Evolutionary conservation across 2,329 filamentous ascomycete genomes (phyloP).

Genomic region (Aspergillus terreus): DNA sequence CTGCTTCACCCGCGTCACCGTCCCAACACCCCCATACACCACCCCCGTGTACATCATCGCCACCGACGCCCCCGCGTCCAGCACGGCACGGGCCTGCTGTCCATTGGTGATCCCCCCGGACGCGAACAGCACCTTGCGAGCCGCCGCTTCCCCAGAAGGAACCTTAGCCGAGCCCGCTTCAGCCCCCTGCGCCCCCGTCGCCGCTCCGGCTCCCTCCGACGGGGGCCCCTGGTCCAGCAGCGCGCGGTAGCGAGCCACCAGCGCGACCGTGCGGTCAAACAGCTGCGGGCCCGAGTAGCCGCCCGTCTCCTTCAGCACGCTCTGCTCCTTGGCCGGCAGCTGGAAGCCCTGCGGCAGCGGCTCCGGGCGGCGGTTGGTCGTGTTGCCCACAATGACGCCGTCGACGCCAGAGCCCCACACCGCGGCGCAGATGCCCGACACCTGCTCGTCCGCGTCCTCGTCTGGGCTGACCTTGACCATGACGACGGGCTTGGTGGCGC

Average conservation of each 20-base stretch:
- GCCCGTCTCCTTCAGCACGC: constrained; percentile 69
- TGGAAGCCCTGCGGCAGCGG: constrained; percentile 64
- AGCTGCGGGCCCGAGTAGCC: constrained; percentile 89
- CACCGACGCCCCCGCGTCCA: constrained; percentile 85
- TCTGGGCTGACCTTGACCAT: constrained; percentile 99
- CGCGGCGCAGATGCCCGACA: constrained; percentile 83
- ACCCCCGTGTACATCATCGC: constrained; percentile 87
- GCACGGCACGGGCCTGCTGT: constrained; percentile 71
- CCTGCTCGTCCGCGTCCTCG: constrained; percentile 79
- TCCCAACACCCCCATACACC: constrained; percentile 61
- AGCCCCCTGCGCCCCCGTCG: constrained; percentile 9
- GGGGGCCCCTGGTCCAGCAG: constrained; percentile 55
- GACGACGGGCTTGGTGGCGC: constrained; percentile 71
- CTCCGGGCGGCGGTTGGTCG: constrained; percentile 76
- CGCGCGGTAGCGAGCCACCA: constrained; percentile 76
- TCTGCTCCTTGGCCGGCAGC: constrained; percentile 64
- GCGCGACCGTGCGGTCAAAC: constrained; percentile 71
- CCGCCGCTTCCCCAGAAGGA: constrained; percentile 9
- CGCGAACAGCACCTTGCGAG: constrained; percentile 80
- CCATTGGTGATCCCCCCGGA: constrained; percentile 91
- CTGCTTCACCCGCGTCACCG: constrained; percentile 51
- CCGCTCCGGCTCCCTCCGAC: constrained; percentile 11
- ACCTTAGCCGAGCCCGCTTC: constrained; percentile 21
- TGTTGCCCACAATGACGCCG: constrained; percentile 95
- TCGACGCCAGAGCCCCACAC: constrained; percentile 82